Evolutionary conservation across 331 rosid species (phyloP), one percentile per base, ranked within the genome.

Genomic region (Arachis monticola): DNA sequence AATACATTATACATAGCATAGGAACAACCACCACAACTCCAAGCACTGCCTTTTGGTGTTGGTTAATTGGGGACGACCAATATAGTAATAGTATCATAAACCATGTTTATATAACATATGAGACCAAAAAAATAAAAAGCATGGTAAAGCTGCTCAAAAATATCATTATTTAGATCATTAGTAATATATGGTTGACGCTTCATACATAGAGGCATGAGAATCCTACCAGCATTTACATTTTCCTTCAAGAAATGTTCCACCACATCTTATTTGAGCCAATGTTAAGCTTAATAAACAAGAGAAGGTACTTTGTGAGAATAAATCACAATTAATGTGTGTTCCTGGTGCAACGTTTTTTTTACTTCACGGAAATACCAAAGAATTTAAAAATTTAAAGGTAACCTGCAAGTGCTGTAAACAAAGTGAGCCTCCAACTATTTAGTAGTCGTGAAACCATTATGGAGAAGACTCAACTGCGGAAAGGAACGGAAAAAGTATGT

Each of bases 401-500:
- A 17, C 99, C 97, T 92, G 99, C 99, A 94, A 79, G 99, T 94
- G 88, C 97, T 94, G 76, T 92, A 94, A 85, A 94, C 79, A 17
- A 11, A 11, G 96, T 59, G 83, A 48, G 1, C 99, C 97, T 55
- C 93, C 91, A n/a, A 85, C 90, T 86, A n/a, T 88, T 94, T 48
- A 92, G 88, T 80, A 90, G 82, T 65, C 88, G n/a, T 79, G 89
- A 94, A 94, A 74, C 99, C 99, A 69, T 94, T 94, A 32, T 76
- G 75, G 41, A 94, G 92, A 61, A 94, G 97, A 81, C 83, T 85
- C 44, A 92, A 79, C 99, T 94, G 92, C 80, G 84, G 79, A 60
- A 60, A 77, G 63, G 64, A 30, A 74, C 9, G 58, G n/a, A n/a
- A 41, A 57, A 44, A 56, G 67, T 50, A 73, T 10, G 31, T n/a